Conservation (phyloP, 2,329 filamentous ascomycete genomes). For the Trichoderma polysporum region DNA sequence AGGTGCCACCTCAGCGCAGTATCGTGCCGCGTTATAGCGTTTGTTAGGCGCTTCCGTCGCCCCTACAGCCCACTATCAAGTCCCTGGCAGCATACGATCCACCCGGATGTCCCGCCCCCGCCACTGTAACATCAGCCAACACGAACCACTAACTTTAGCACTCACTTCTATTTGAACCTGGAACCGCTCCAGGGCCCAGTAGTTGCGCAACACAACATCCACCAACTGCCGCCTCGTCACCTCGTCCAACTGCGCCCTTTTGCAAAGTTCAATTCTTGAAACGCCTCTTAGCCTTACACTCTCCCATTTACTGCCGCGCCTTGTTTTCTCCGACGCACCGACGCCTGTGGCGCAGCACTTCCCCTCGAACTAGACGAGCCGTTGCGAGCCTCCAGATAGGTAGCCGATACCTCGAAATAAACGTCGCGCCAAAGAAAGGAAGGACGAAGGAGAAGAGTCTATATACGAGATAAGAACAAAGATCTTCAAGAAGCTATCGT, state of each 20-base stretch:
- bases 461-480: not conserved
- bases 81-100: conserved; percentile 7
- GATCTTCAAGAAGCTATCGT: not conserved
- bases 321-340: not conserved
- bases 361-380: not conserved
- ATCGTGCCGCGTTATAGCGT: conserved; percentile 15
- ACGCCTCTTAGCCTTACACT: not conserved
- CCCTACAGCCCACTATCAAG: conserved; percentile 6
- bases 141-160: conserved; percentile 17
- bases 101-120: conserved; percentile 33
- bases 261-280: not conserved
- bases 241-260: not conserved
- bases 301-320: not conserved
- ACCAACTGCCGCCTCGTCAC: not conserved
- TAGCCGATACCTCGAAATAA: not conserved
- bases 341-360: conserved; percentile 9
- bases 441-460: not conserved
- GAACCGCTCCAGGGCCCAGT: not conserved
- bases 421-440: not conserved
- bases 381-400: not conserved
- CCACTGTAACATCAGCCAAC: conserved; percentile 26
- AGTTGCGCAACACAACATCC: conserved; percentile 8
- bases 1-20: conserved; percentile 14
- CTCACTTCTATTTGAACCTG: conserved; percentile 13
- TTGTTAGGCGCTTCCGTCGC: not conserved